These are phyloP conservation scores for Ogataea dorogensis DNA, from an alignment of 805 yeast genomes.

Conservation along the genomic window DNA sequence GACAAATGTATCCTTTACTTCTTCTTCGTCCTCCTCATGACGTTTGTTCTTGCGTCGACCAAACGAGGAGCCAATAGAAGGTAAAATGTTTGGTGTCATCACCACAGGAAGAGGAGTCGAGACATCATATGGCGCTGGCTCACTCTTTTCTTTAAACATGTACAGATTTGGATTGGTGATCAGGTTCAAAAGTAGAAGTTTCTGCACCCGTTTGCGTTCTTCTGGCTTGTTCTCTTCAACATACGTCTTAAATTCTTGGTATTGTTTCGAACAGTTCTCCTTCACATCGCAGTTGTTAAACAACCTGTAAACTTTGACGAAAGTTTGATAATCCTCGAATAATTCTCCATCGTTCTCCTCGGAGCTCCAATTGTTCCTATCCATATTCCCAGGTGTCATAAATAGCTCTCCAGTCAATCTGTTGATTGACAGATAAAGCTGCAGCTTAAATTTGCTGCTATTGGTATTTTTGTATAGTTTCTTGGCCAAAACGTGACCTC, in stretches of 20 bases:
- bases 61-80: conserved; percentile 8
- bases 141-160: conserved; percentile 6
- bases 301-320: conserved; percentile 22
- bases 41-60: conserved; percentile 16
- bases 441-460: conserved; percentile 22
- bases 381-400: conserved; percentile 35
- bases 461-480: conserved; percentile 29
- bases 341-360: conserved; percentile 35
- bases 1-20: conserved; percentile 22
- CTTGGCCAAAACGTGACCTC: conserved; percentile 26
- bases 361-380: conserved; percentile 34
- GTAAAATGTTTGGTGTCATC: conserved; percentile 10
- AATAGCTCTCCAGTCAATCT: conserved; percentile 35
- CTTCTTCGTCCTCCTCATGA: conserved; percentile 16
- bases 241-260: conserved; percentile 12
- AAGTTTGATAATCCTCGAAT: conserved; percentile 31
- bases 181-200: conserved; percentile 27
- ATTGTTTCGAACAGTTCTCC: conserved; percentile 5
- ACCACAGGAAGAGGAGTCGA: conserved; percentile 13
- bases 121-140: conserved; percentile 13
- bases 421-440: conserved; percentile 30
- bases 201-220: conserved; percentile 22
- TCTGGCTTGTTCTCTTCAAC: conserved; percentile 13
- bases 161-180: conserved; percentile 28
- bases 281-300: conserved; percentile 14